A percentile compares a stretch with the other conserved stretches of the same genome.
Conservation (phyloP, 2,329 filamentous ascomycete genomes). For the Fusarium metavorans region DNA sequence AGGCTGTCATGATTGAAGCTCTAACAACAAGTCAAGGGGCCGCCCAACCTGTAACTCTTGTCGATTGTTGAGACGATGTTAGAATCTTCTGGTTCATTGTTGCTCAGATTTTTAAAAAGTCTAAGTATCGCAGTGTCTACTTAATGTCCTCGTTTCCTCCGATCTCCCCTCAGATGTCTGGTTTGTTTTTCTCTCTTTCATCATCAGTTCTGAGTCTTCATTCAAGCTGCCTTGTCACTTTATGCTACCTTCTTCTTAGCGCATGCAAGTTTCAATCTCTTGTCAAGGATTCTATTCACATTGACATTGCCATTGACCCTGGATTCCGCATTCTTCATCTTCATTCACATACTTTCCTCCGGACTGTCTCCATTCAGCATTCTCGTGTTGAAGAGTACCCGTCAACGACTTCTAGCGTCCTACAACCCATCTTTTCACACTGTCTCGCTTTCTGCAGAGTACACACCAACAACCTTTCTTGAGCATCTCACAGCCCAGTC, state of each 20-base stretch:
- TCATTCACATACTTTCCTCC: not conserved
- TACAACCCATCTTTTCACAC: not conserved
- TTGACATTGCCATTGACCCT: not conserved
- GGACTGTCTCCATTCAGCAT: not conserved
- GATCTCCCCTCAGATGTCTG: not conserved
- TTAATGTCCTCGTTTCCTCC: not conserved
- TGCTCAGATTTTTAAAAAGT: not conserved
- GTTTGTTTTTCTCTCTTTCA: not conserved
- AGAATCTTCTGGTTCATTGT: not conserved
- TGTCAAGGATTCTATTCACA: not conserved
- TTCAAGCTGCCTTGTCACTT: not conserved
- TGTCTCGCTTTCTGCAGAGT: not conserved
- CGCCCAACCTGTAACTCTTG: not conserved
- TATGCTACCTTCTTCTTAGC: not conserved
- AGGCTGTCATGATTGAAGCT: not conserved
- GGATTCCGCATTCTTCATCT: not conserved
- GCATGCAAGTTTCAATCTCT: not conserved
- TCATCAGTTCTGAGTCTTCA: not conserved
- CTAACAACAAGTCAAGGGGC: not conserved
- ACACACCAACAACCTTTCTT: not conserved
- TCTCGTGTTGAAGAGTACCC: not conserved
- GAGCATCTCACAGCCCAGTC: not conserved
- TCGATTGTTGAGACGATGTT: not conserved
- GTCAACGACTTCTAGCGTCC: not conserved
- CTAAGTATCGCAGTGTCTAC: not conserved